A percentile compares a stretch with the other conserved stretches of the same genome.
phyloP scores from a whole-genome alignment of 768 basidiomycete genomes.

The Lactifluus piperatus region DNA sequence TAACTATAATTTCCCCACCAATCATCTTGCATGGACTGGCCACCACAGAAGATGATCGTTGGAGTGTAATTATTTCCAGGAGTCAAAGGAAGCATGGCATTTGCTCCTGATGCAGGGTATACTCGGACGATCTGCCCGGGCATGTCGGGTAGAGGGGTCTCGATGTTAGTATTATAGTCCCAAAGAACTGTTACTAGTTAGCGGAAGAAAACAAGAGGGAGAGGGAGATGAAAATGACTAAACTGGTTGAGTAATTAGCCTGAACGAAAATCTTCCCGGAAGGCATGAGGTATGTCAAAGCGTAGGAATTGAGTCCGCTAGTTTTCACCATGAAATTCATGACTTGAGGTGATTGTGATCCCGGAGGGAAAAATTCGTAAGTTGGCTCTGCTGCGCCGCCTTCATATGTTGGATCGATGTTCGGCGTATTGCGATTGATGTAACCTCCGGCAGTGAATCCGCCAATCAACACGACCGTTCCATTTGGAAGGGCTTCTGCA shows the following conservation, averaged over 20 bases:
- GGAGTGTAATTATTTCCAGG: slow-evolving; percentile 82
- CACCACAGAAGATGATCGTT: slow-evolving; percentile 87
- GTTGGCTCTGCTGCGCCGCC: slow-evolving; percentile 75
- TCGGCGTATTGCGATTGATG: slow-evolving; percentile 67
- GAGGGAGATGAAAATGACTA: slow-evolving; percentile 23
- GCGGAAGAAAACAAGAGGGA: slow-evolving; percentile 2
- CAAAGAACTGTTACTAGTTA: slow-evolving; percentile 33
- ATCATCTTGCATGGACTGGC: slow-evolving; percentile 63
- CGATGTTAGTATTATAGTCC: slow-evolving; percentile 46
- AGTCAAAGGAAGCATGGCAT: slow-evolving; percentile 86
- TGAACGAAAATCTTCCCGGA: slow-evolving; percentile 77
- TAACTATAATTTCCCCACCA: slow-evolving; percentile 71
- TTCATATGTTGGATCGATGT: slow-evolving; percentile 49
- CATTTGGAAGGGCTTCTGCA: slow-evolving; percentile 67
- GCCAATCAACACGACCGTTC: slow-evolving; percentile 72
- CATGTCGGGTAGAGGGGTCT: slow-evolving; percentile 70
- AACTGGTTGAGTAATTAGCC: too few relatives aligned
- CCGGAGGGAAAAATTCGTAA: slow-evolving; percentile 73
- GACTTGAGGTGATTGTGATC: slow-evolving; percentile 35
- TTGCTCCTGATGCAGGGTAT: too few relatives aligned
- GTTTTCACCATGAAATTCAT: too few relatives aligned
- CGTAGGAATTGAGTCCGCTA: slow-evolving; percentile 74
- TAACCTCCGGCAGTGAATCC: slow-evolving; percentile 74
- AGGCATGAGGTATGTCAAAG: slow-evolving; percentile 64
- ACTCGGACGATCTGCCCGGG: slow-evolving; percentile 67